phyloP scores from a whole-genome alignment of 192 early-diverging fungal genomes.

The Entrophospora sp. region DNA sequence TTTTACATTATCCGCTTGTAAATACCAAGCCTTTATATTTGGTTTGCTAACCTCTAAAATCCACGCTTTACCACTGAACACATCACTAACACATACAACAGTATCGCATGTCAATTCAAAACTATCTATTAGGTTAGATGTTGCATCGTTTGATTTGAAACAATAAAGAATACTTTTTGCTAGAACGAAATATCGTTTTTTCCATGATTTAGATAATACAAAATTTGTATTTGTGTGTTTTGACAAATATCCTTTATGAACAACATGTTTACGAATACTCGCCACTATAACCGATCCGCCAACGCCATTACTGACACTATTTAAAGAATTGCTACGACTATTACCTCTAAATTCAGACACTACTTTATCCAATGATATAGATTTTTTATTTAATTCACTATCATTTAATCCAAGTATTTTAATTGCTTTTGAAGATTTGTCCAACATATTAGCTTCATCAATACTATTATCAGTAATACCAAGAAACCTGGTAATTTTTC shows the following conservation, averaged over 20 bases:
- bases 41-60: conserved; percentile 29
- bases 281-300: background rate
- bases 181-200: conserved; percentile 31
- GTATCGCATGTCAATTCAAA: conserved; percentile 26
- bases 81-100: conserved; percentile 32
- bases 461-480: no score
- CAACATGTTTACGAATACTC: background rate
- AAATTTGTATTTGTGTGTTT: conserved; percentile 27
- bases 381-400: background rate
- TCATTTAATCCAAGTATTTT: conserved; percentile 9
- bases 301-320: background rate
- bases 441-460: background rate
- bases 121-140: conserved; percentile 25
- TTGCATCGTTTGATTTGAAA: conserved; percentile 32
- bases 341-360: background rate
- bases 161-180: conserved; percentile 25
- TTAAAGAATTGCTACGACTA: no score
- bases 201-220: conserved; percentile 33
- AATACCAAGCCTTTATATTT: conserved; percentile 31
- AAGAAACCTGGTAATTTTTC: no score
- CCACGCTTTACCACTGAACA: conserved; percentile 30
- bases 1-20: conserved; percentile 28
- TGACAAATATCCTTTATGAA: conserved; percentile 25
- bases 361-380: background rate
- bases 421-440: background rate